Conservation (phyloP, 352 stramenopile species). For the Phytophthora rubi region DNA sequence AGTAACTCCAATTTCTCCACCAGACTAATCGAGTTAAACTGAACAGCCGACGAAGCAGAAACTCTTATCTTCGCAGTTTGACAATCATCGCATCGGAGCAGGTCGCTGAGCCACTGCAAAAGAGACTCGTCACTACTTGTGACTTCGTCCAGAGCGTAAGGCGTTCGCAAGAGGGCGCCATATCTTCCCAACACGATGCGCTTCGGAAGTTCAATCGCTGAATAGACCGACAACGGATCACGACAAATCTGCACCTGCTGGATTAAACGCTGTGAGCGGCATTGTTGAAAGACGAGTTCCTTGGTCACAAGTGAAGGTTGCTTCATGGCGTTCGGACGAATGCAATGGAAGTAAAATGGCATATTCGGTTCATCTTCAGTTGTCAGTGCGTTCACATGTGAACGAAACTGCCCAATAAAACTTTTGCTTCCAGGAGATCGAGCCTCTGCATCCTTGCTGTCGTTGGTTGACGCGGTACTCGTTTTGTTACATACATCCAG, state of each 20-base stretch:
- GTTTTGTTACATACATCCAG: constrained; percentile 17
- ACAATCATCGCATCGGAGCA: constrained; percentile 19
- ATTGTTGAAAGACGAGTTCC: constrained; percentile 40
- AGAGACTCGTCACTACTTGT: constrained; percentile 22
- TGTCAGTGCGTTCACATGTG: constrained; percentile 38
- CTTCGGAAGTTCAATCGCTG: constrained; percentile 35
- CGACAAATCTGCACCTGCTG: constrained; percentile 41
- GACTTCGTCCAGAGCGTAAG: constrained; percentile 17
- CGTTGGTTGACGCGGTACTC: neutral
- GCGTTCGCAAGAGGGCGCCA: constrained; percentile 27
- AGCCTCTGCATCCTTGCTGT: neutral
- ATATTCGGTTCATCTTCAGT: constrained; percentile 24
- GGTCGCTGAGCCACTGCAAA: constrained; percentile 18
- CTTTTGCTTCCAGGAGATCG: constrained; percentile 30
- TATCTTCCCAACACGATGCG: constrained; percentile 38
- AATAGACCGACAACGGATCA: constrained; percentile 25
- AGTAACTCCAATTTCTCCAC: constrained; percentile 53
- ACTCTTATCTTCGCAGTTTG: constrained; percentile 16
- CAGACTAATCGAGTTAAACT: constrained; percentile 36
- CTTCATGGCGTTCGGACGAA: constrained; percentile 47
- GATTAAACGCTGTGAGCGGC: constrained; percentile 42
- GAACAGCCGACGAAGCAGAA: constrained; percentile 23
- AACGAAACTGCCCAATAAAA: constrained; percentile 54
- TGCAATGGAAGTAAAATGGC: constrained; percentile 63
- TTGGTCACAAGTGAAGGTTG: constrained; percentile 35